These are phyloP conservation scores for Corniculantispora saksenae DNA, from an alignment of 2,329 filamentous ascomycete species.

Conservation along the genomic window DNA sequence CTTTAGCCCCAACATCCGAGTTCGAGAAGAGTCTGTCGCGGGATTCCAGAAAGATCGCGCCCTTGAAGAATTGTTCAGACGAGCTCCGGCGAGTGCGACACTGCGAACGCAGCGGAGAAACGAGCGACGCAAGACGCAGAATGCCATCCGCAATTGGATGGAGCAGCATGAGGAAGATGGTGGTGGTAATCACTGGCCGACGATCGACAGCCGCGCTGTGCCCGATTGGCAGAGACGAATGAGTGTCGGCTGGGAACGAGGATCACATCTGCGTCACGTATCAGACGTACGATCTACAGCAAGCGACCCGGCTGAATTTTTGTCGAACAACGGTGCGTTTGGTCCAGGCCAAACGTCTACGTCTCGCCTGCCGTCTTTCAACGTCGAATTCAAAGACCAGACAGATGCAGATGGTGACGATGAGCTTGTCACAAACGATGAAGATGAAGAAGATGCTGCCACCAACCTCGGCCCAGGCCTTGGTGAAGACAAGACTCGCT, in stretches of 20 bases:
- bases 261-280: conserved; percentile 49
- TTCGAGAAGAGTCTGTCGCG: conserved; percentile 83
- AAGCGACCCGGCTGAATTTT: conserved; percentile 65
- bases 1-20: conserved; percentile 71
- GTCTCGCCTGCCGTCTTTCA: conserved; percentile 37
- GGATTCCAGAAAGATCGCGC: conserved; percentile 89
- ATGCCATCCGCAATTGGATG: conserved; percentile 90
- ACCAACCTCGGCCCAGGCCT: conserved; percentile 42
- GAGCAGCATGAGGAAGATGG: conserved; percentile 62
- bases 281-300: conserved; percentile 61
- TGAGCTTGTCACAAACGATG: conserved; percentile 80
- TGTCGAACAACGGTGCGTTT: conserved; percentile 50
- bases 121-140: conserved; percentile 73
- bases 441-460: conserved; percentile 61
- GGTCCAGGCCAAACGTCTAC: conserved; percentile 35
- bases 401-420: conserved; percentile 89
- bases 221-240: conserved; percentile 54
- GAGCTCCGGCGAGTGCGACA: conserved; percentile 65
- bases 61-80: conserved; percentile 86
- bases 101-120: conserved; percentile 60
- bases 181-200: conserved; percentile 50
- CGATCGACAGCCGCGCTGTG: conserved; percentile 45
- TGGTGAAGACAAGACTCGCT: conserved; percentile 28
- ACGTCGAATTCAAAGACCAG: conserved; percentile 55
- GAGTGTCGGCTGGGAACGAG: conserved; percentile 52